These are phyloP conservation scores for Garcia nutans DNA, from an alignment of 345 rosid genomes.

Conservation along the genomic window DNA sequence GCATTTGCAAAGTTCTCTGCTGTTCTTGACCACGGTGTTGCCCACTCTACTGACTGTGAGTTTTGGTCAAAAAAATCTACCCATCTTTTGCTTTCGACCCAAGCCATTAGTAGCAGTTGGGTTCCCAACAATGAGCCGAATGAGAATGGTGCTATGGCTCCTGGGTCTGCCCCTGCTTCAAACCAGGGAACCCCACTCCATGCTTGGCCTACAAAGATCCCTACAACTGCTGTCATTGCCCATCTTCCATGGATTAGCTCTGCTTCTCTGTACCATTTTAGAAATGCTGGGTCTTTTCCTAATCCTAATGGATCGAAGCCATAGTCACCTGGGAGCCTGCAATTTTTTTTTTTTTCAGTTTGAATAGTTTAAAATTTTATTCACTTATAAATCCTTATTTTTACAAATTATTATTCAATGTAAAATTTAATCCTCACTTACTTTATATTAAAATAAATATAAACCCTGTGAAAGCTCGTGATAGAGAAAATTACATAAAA, in stretches of 20 bases:
- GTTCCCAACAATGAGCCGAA: constrained; percentile 85
- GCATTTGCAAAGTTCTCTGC: constrained; percentile 84
- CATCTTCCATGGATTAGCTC: constrained; percentile 97
- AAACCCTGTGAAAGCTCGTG: too few species aligned
- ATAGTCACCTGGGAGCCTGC: constrained; percentile 92
- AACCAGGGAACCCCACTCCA: constrained; percentile 99
- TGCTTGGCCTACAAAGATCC: constrained; percentile 89
- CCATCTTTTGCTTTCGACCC: constrained; percentile 99
- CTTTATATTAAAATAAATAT: too few species aligned
- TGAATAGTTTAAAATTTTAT: too few species aligned
- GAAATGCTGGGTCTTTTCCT: constrained; percentile 97
- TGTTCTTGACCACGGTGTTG: constrained; percentile 91
- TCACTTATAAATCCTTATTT: too few species aligned
- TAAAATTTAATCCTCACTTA: too few species aligned
- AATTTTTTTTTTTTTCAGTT: not conserved
- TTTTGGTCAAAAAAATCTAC: constrained; percentile 96
- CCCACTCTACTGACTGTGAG: constrained; percentile 95
- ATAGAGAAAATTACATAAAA: too few species aligned
- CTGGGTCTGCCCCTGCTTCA: constrained; percentile 92
- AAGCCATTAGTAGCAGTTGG: constrained; percentile 93
- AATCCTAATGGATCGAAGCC: constrained; percentile 95
- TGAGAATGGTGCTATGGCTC: constrained; percentile 85
- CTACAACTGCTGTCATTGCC: constrained; percentile 92
- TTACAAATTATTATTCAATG: too few species aligned
- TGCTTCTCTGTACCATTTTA: constrained; percentile 96